Percentiles rank a stretch among this genome's conserved stretches.
Conservation (phyloP, 2,329 filamentous ascomycete species). For the Penicillium sp. region DNA sequence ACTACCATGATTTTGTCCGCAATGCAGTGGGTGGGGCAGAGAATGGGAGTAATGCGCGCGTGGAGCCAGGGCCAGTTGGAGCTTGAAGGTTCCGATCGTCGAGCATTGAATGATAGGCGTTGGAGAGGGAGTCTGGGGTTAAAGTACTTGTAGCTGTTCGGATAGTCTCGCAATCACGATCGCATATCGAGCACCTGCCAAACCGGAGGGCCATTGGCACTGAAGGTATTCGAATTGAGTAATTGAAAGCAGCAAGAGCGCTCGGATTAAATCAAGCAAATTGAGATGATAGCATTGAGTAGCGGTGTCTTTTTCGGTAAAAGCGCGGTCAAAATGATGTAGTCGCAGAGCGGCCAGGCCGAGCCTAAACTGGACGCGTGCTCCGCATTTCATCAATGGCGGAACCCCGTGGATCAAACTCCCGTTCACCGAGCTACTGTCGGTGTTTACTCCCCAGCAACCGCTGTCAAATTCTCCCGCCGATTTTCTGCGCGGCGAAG, state of each 20-base stretch:
- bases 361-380: neutral
- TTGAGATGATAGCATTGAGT: no score
- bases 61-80: slow-evolving; percentile 12
- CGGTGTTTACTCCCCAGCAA: no score
- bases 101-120: slow-evolving; percentile 1
- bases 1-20: slow-evolving; percentile 85
- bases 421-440: slow-evolving; percentile 14
- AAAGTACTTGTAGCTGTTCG: neutral
- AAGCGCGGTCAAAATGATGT: neutral
- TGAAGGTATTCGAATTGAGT: no score
- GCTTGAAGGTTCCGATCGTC: slow-evolving; percentile 8
- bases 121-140: slow-evolving; percentile 11
- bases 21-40: slow-evolving; percentile 54
- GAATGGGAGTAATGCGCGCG: slow-evolving; percentile 23
- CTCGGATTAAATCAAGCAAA: no score
- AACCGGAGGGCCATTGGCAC: no score
- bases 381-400: slow-evolving; percentile 19
- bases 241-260: no score
- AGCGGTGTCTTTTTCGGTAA: no score
- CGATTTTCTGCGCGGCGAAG: no score
- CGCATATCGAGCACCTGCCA: no score
- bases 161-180: neutral
- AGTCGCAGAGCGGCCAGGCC: neutral
- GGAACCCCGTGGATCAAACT: slow-evolving; percentile 15
- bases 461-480: no score